phyloP scores from a whole-genome alignment of 768 basidiomycete genomes.

The Punctularia strigosozonata region DNA sequence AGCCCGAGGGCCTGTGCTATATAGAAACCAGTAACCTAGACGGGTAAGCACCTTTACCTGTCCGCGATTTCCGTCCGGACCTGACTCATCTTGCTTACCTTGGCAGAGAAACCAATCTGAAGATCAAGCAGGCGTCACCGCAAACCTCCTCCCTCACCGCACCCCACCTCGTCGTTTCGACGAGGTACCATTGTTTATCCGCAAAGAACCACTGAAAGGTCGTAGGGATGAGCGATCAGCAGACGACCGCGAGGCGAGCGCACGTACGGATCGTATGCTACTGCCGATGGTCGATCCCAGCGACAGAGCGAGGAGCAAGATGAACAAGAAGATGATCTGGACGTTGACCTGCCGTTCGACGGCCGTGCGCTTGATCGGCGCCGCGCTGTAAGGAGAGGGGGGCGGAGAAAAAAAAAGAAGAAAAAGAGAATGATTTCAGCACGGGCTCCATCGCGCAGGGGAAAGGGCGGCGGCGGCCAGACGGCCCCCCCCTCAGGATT shows the following conservation, averaged over 20 bases:
- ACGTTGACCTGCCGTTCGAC: constrained; percentile 94
- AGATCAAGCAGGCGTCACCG: constrained; percentile 92
- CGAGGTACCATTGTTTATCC: constrained; percentile 82
- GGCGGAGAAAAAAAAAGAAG: too few species aligned
- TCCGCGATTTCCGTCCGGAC: background rate
- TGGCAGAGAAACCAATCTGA: constrained; percentile 88
- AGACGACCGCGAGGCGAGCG: background rate
- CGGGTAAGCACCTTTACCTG: constrained; percentile 42
- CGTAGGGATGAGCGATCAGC: background rate
- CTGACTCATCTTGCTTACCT: background rate
- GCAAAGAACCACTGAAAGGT: constrained; percentile 70
- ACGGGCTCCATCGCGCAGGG: background rate
- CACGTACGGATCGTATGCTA: constrained; percentile 65
- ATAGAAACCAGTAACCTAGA: constrained; percentile 97
- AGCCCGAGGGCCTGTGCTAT: constrained; percentile 95
- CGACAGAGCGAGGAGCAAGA: constrained; percentile 76
- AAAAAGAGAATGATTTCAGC: constrained; percentile 5
- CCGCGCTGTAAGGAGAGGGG: too few species aligned
- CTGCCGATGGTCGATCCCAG: constrained; percentile 88
- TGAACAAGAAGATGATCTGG: constrained; percentile 92
- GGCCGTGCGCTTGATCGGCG: constrained; percentile 93
- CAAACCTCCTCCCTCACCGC: constrained; percentile 71
- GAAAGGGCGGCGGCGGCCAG: background rate
- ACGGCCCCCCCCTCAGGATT: too few species aligned
- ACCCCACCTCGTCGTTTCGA: constrained; percentile 62